These are phyloP conservation scores for Manihot esculenta DNA, from an alignment of 441 rosid genomes.

Conservation along the genomic window DNA sequence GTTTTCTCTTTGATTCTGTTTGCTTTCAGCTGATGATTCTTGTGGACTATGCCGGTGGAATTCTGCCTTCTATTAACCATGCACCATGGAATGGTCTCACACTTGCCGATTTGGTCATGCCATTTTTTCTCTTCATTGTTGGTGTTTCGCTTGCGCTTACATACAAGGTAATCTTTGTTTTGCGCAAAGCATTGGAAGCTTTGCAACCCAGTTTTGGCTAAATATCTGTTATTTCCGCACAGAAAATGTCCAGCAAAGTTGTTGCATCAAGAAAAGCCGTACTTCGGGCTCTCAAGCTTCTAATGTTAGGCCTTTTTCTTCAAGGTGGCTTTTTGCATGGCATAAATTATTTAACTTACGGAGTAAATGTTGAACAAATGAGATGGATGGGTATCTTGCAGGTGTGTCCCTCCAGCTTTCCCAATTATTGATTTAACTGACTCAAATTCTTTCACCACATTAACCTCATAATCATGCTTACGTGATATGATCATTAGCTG, in stretches of 20 bases:
- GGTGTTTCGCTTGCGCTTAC: constrained; percentile 77
- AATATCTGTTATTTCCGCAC: constrained; percentile 18
- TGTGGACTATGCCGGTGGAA: constrained; percentile 77
- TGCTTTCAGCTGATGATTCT: constrained; percentile 73
- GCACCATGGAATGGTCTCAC: constrained; percentile 90
- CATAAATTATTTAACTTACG: constrained; percentile 55
- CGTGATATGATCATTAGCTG: neutral
- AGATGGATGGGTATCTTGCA: constrained; percentile 82
- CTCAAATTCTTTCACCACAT: neutral
- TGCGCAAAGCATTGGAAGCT: too few relatives aligned
- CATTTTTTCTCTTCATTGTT: constrained; percentile 85
- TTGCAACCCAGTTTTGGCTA: too few relatives aligned
- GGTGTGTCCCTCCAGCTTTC: constrained; percentile 38
- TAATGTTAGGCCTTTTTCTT: constrained; percentile 63
- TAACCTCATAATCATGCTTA: neutral
- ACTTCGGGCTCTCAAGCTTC: constrained; percentile 56
- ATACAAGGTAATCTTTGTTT: constrained; percentile 54
- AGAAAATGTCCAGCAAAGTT: constrained; percentile 57
- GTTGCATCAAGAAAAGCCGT: constrained; percentile 65
- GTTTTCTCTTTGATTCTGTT: neutral
- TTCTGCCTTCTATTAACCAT: constrained; percentile 73
- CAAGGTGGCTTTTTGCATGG: constrained; percentile 95
- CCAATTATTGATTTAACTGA: neutral
- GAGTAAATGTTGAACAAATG: constrained; percentile 55
- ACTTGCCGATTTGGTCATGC: constrained; percentile 94